phyloP scores from a whole-genome alignment of 371 early-diverging fungal species.

The Mortierella sp. region DNA sequence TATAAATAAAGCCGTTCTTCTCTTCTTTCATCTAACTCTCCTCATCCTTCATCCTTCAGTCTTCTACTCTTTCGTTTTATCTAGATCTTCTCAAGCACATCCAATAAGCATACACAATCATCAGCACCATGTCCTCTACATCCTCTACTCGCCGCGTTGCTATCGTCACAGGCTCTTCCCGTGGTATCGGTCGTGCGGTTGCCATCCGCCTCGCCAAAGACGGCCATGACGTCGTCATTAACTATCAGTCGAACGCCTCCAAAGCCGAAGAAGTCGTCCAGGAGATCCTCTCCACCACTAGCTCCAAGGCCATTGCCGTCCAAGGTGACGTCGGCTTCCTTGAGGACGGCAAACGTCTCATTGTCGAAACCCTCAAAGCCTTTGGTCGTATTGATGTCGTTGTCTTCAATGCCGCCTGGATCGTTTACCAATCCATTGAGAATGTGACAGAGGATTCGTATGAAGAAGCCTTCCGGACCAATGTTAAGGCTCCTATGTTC shows the following conservation, averaged over 20 bases:
- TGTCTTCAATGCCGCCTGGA: conserved; percentile 50
- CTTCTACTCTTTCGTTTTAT: no score
- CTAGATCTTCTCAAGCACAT: no score
- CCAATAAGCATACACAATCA: no score
- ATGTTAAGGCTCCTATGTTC: conserved; percentile 47
- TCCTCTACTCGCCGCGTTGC: conserved; percentile 21
- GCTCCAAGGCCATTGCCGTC: conserved; percentile 37
- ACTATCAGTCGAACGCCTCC: conserved; percentile 22
- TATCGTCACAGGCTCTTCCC: conserved; percentile 36
- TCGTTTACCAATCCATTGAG: conserved; percentile 19
- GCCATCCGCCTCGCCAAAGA: conserved; percentile 36
- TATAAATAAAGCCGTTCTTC: no score
- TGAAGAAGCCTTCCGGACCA: conserved; percentile 34
- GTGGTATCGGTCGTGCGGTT: conserved; percentile 33
- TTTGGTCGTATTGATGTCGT: conserved; percentile 46
- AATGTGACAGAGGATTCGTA: conserved; percentile 36
- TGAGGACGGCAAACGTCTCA: conserved; percentile 16
- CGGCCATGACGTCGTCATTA: conserved; percentile 29
- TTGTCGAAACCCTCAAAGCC: conserved; percentile 22
- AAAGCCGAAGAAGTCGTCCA: conserved; percentile 40
- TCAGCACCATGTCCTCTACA: neutral
- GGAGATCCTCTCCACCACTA: conserved; percentile 13
- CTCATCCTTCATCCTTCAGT: no score
- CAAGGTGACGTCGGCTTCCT: conserved; percentile 42
- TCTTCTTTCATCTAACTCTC: no score